These are phyloP conservation scores for Eutypa lata DNA, from an alignment of 2,329 filamentous ascomycete species.

Conservation along the genomic window DNA sequence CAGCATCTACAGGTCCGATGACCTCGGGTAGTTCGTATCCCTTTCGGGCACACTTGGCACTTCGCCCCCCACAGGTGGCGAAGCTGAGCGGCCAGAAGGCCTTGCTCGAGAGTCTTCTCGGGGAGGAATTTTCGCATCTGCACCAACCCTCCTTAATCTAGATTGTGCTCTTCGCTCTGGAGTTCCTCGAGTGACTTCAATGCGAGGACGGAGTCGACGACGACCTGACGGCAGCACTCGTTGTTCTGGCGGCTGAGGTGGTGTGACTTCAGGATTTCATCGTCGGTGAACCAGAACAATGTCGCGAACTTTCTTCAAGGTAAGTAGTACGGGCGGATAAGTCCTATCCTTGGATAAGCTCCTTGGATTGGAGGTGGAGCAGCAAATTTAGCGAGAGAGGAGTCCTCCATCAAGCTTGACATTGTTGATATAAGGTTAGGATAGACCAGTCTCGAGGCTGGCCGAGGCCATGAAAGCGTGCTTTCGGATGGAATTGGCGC, in stretches of 20 bases:
- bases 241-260: conserved; percentile 19
- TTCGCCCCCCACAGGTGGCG: conserved; percentile 14
- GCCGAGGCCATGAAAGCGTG: no score
- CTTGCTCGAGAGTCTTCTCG: neutral
- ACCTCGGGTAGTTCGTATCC: no score
- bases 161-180: neutral
- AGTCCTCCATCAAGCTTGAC: no score
- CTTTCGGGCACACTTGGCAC: no score
- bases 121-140: conserved; percentile 15
- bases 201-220: conserved; percentile 7
- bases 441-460: no score
- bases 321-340: no score
- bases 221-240: conserved; percentile 7
- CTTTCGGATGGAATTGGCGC: no score
- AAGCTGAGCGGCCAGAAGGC: conserved; percentile 3
- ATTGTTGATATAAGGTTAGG: no score
- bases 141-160: neutral
- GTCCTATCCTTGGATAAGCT: no score
- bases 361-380: no score
- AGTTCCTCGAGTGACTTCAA: neutral
- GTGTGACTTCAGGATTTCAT: conserved; percentile 15
- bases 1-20: no score
- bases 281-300: conserved; percentile 18
- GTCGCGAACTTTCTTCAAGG: conserved; percentile 21
- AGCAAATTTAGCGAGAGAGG: no score